These are phyloP conservation scores for Tetrapisispora iriomotensis DNA, from an alignment of 805 yeast genomes.

Conservation along the genomic window DNA sequence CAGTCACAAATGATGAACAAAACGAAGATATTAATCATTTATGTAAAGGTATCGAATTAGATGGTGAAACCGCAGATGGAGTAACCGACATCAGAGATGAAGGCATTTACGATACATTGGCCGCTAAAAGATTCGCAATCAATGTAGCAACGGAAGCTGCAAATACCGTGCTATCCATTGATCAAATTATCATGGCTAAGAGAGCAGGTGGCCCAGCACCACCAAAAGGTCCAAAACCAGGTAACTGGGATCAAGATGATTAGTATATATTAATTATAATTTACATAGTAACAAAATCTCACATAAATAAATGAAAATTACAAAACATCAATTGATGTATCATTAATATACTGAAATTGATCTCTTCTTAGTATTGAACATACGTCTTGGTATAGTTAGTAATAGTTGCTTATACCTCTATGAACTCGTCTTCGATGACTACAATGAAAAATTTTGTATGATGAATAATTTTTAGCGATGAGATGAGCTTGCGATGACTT, in stretches of 20 bases:
- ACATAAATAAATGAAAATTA: too few relatives aligned
- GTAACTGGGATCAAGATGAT: conserved; percentile 95
- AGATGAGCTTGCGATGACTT: too few relatives aligned
- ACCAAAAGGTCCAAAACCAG: conserved; percentile 79
- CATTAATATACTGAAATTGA: too few relatives aligned
- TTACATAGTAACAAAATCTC: background rate
- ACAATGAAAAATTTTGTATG: too few relatives aligned
- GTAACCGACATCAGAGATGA: conserved; percentile 58
- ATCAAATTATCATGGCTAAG: conserved; percentile 97
- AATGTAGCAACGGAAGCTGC: conserved; percentile 94
- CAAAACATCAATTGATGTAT: too few relatives aligned
- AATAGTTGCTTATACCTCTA: too few relatives aligned
- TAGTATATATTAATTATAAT: conserved; percentile 22
- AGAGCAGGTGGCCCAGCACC: conserved; percentile 96
- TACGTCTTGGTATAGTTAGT: too few relatives aligned
- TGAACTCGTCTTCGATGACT: too few relatives aligned
- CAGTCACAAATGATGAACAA: conserved; percentile 26
- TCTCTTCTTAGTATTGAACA: too few relatives aligned
- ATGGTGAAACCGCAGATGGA: conserved; percentile 58
- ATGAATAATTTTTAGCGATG: too few relatives aligned
- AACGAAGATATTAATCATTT: conserved; percentile 23
- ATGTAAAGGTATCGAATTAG: conserved; percentile 65
- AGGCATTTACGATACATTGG: conserved; percentile 69
- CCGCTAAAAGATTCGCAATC: conserved; percentile 78
- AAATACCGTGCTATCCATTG: conserved; percentile 63